phyloP scores from a whole-genome alignment of 495 filamentous ascomycete species.

The Penicillium waksmanii region DNA sequence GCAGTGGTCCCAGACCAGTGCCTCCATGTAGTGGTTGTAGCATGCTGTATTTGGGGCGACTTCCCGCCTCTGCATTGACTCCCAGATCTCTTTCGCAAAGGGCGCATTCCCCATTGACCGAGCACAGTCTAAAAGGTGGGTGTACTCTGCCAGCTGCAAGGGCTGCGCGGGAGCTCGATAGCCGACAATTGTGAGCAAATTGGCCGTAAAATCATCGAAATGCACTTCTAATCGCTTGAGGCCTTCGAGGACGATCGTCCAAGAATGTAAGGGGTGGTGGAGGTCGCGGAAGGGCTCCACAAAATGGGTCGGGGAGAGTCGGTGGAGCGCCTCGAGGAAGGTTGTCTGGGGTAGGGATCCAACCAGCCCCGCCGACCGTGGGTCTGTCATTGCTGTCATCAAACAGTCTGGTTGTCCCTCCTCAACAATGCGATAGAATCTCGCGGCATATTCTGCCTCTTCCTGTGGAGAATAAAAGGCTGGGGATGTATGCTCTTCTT shows the following conservation, averaged over 20 bases:
- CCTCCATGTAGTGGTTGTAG: slow-evolving; percentile 62
- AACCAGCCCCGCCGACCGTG: slow-evolving; percentile 37
- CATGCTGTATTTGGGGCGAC: slow-evolving; percentile 53
- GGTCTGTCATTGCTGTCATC: slow-evolving; percentile 39
- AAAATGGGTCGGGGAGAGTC: slow-evolving; percentile 48
- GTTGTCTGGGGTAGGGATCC: slow-evolving; percentile 34
- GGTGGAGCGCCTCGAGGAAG: slow-evolving; percentile 43
- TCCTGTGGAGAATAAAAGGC: slow-evolving; percentile 13
- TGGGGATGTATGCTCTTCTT: background rate
- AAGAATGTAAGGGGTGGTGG: slow-evolving; percentile 50
- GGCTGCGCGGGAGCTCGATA: slow-evolving; percentile 31
- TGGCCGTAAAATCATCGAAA: slow-evolving; percentile 44
- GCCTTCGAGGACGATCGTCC: slow-evolving; percentile 31
- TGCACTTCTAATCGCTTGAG: slow-evolving; percentile 33
- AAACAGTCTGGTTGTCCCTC: slow-evolving; percentile 45
- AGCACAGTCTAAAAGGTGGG: slow-evolving; percentile 59
- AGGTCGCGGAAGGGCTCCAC: slow-evolving; percentile 53
- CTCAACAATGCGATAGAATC: slow-evolving; percentile 35
- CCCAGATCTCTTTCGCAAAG: slow-evolving; percentile 57
- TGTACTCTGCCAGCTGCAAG: slow-evolving; percentile 54
- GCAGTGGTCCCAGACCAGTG: slow-evolving; percentile 46
- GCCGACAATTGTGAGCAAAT: slow-evolving; percentile 41
- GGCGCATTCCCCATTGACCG: slow-evolving; percentile 47
- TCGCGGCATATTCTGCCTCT: slow-evolving; percentile 19
- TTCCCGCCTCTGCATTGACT: slow-evolving; percentile 40